Base-by-base conservation (phyloP, 1,284 basidiomycete species). In the Apiotrichum montevideense region DNA sequence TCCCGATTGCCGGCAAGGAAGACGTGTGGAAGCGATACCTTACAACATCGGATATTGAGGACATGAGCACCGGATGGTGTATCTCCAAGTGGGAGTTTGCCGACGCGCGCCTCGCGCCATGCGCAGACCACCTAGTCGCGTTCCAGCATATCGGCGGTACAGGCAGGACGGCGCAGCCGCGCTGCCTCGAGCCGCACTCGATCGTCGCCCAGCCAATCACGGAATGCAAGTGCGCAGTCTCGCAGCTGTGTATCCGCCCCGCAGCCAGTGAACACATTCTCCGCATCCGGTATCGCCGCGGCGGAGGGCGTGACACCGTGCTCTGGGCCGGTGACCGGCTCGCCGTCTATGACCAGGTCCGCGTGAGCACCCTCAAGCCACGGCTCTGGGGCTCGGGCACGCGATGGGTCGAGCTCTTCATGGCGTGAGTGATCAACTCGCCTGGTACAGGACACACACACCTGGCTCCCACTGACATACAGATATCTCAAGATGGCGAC, bases 401-500 rank as follows among this genome's bases (percentile, higher is more conserved):
- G 6, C 60, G 68, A 21, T 69, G 68, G 66, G 57, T 32, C 2
- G 54, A 57, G 10, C 45, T 74, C 37, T 69, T 73, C 46, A 47
- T 72, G 21, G 45, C 63, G 71, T 71, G 49, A 64, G 70, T 66
- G 1, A 9, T 32, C 37, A 13, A 8, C 9, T 37, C 21, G 13
- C 4, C 11, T 7, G 6, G 21, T 21, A 21, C 21, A 21, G 21
- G 21, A 21, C 21, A 21, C 21, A 21, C 21, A 21, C 21, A 33
- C 13, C 4, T 15, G 33, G 32, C 3, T 34, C 39, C 42, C 51
- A 14, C 55, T 56, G 35, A 59, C 14, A 29, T 7, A 3, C 56
- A 75, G 71, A 6, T 74, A 75, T 57, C 52, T 70, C 48, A 61
- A 64, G 8, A 66, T 66, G n/a, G 66, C 71, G 14, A 58, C 71